Evolutionary conservation across 768 basidiomycete species (phyloP).

Genomic region (Phaeolepiota aurea): DNA sequence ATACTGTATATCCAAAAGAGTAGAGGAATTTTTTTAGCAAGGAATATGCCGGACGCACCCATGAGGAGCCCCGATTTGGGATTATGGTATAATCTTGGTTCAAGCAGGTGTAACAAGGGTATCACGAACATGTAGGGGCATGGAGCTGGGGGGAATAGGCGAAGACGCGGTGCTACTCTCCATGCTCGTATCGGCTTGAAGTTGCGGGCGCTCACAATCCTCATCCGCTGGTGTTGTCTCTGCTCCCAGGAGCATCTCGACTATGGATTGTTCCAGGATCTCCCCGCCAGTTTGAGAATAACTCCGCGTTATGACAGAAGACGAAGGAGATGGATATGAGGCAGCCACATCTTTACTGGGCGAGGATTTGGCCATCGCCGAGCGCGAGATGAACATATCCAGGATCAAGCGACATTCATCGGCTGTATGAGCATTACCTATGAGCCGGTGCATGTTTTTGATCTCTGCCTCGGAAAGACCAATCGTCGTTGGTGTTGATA

Average conservation of each 20-base stretch:
- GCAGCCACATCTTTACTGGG: constrained; percentile 21
- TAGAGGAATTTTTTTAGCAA: not conserved
- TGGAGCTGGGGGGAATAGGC: not conserved
- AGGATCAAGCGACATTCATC: constrained; percentile 83
- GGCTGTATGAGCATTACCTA: constrained; percentile 61
- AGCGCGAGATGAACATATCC: constrained; percentile 70
- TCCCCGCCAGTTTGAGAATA: constrained; percentile 14
- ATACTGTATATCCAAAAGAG: constrained; percentile 1
- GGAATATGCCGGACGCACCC: too few relatives aligned
- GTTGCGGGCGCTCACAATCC: not conserved
- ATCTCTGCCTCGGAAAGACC: constrained; percentile 37
- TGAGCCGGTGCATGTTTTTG: constrained; percentile 57
- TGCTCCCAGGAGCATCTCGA: constrained; percentile 36
- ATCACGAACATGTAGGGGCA: not conserved
- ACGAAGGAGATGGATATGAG: constrained; percentile 25
- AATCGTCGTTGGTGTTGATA: constrained; percentile 11
- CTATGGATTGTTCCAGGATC: constrained; percentile 38
- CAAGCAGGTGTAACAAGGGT: not conserved
- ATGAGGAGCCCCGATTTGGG: too few relatives aligned
- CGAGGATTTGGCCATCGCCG: constrained; percentile 30
- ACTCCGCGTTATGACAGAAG: constrained; percentile 7
- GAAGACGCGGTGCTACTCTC: not conserved
- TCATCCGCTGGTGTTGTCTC: not conserved
- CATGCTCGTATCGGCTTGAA: not conserved
- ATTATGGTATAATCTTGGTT: not conserved